Evolutionary conservation across 2,329 filamentous ascomycete genomes (phyloP).

Genomic region (Fulvia fulva): DNA sequence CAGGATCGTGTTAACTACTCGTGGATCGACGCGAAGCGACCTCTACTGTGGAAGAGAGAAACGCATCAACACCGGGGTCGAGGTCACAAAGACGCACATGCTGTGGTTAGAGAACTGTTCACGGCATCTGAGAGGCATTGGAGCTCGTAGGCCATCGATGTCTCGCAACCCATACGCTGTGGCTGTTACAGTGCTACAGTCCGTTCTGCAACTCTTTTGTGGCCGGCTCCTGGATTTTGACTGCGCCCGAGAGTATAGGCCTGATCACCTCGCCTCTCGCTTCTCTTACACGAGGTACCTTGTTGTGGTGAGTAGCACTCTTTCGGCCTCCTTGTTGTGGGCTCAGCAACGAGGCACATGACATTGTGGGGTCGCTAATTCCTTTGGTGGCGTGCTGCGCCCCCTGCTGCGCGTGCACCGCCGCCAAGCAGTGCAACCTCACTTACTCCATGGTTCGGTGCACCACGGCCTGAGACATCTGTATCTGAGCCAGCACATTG

Average conservation of each 20-base stretch:
- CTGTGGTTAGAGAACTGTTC: conserved; percentile 29
- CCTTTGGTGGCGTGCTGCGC: not conserved
- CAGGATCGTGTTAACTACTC: conserved; percentile 38
- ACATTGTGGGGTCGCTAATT: not conserved
- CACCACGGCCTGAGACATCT: not conserved
- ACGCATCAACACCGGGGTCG: conserved; percentile 20
- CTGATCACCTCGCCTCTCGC: not conserved
- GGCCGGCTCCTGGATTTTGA: not conserved
- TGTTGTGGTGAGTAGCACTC: not conserved
- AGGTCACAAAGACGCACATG: conserved; percentile 27
- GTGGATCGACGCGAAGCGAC: conserved; percentile 44
- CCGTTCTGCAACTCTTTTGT: not conserved
- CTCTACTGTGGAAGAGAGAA: conserved; percentile 40
- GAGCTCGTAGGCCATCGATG: conserved; percentile 14
- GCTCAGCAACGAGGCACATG: not conserved
- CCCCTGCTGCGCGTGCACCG: not conserved
- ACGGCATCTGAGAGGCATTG: conserved; percentile 33
- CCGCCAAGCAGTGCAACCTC: not conserved
- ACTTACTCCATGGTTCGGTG: not conserved
- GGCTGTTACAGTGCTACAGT: too few species aligned
- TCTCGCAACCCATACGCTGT: too few species aligned
- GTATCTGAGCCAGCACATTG: not conserved
- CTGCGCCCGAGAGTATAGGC: not conserved
- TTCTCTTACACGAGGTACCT: too few species aligned
- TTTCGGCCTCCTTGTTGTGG: not conserved